A percentile compares a stretch with the other conserved stretches of the same genome.
Evolutionary conservation across 768 basidiomycete genomes (phyloP).

Genomic region (Cytidiella melzeri): DNA sequence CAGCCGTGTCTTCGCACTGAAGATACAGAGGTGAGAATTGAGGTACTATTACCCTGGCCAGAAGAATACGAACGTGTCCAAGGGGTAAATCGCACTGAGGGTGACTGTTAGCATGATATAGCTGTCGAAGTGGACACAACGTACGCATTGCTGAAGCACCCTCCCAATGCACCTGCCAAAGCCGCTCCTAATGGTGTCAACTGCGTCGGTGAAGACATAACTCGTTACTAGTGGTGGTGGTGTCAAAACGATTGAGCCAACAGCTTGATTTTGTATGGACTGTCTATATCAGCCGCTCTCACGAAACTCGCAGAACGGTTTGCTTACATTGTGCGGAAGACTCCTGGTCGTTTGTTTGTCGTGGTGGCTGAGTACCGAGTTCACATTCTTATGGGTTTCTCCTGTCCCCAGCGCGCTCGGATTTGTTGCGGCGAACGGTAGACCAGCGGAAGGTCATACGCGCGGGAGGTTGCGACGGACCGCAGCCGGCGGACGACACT

Average conservation of each 20-base stretch:
- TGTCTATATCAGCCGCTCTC: too few species aligned
- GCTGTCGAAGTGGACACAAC: slow-evolving; percentile 27
- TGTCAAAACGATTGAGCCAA: background rate
- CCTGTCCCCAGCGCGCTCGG: background rate
- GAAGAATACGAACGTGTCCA: slow-evolving; percentile 83
- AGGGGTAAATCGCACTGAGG: slow-evolving; percentile 83
- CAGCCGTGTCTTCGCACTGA: slow-evolving; percentile 89
- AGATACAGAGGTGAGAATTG: too few species aligned
- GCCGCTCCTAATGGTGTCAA: slow-evolving; percentile 87
- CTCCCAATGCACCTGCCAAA: slow-evolving; percentile 88
- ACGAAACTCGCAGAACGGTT: too few species aligned
- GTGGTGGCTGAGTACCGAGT: too few species aligned
- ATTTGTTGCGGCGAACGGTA: slow-evolving; percentile 1
- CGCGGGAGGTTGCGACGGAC: background rate
- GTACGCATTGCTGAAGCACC: slow-evolving; percentile 89
- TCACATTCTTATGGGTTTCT: background rate
- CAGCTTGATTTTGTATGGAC: too few species aligned
- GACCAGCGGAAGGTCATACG: slow-evolving; percentile 1
- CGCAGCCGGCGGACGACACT: background rate
- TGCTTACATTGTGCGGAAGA: too few species aligned
- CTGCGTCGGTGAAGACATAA: slow-evolving; percentile 34
- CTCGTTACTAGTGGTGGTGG: background rate
- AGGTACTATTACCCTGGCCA: too few species aligned
- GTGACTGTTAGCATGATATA: background rate
- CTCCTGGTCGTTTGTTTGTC: too few species aligned